Base-by-base conservation (phyloP, 1,284 basidiomycete species). In the Bondarzewia mesenterica region DNA sequence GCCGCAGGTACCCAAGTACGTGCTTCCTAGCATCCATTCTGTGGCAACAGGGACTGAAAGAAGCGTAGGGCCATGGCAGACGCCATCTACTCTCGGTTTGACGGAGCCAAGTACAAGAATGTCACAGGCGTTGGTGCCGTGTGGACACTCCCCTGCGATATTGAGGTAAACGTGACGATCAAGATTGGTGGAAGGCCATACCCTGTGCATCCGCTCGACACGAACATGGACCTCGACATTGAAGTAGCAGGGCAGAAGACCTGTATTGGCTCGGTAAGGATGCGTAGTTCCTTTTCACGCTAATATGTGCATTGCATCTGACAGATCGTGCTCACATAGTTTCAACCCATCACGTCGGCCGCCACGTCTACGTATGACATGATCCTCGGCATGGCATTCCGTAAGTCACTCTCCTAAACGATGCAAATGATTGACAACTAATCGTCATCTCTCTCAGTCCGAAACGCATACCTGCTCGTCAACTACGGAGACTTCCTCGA, bases 301-400 rank as follows among this genome's bases (percentile, higher is more conserved):
- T 48, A 53, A 82, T 79, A 16, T 18, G 70, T 86, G 86, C 8
- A 88, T 88, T 57, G 86, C 84, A 7, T 78, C 79, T 40, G 5
- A 10, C 10, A 85, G 85, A 7, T 87, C 38, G 10, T 16, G n/a
- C n/a, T n/a, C n/a, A n/a, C n/a, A n/a, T 51, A 85, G 80, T 89
- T 87, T 70, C 85, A 89, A 70, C 85, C 85, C 7, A 88, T 88
- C 57, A 86, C 84, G 7, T 79, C 79, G 8, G 85, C 85, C 7
- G 87, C 87, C 64, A 85, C n/a, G 82, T 67, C 55, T 86, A 25
- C 71, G 55, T 86, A 81, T 51, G 85, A 89, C 56, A 77, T 85
- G 71, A 85, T 89, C 57, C 70, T 68, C 27, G 64, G 65, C 50
- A 64, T 64, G 61, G 59, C 60, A 7, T 66, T 66, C 54, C 53